Percentiles rank a stretch among this genome's conserved stretches.
Conservation (phyloP, 306 rosid species). For the Pterocarpus macrocarpus region DNA sequence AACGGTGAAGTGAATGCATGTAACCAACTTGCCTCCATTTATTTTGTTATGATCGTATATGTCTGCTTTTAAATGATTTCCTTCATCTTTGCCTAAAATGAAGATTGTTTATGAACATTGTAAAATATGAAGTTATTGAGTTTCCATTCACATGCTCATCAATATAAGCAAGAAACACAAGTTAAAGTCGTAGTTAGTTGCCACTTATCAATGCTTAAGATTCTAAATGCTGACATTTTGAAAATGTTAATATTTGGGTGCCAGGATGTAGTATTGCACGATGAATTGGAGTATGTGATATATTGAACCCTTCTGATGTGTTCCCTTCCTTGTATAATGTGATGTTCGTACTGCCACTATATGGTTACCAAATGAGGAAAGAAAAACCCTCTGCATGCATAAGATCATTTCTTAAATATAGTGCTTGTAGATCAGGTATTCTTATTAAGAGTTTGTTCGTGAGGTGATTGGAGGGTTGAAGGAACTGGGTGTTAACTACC, state of each 20-base stretch:
- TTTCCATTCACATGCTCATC: conserved; percentile 24
- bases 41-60: not conserved
- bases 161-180: not conserved
- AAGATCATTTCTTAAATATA: not conserved
- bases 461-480: conserved; percentile 22
- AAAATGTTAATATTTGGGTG: conserved; percentile 5
- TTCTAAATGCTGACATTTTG: not conserved
- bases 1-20: not conserved
- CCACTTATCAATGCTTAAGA: conserved; percentile 2
- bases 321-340: conserved; percentile 20
- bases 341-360: not conserved
- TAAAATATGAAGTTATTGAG: not conserved
- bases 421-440: conserved; percentile 2
- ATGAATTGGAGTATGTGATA: conserved; percentile 24
- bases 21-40: conserved; percentile 7
- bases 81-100: conserved; percentile 21
- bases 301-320: conserved; percentile 16
- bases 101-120: conserved; percentile 15
- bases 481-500: not conserved
- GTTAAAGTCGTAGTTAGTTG: conserved; percentile 2
- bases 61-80: not conserved
- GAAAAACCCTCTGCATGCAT: not conserved
- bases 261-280: not conserved
- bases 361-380: not conserved
- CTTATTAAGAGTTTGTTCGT: conserved; percentile 1